These are phyloP conservation scores for Lactarius sp. DNA, from an alignment of 768 basidiomycete species.

Conservation along the genomic window DNA sequence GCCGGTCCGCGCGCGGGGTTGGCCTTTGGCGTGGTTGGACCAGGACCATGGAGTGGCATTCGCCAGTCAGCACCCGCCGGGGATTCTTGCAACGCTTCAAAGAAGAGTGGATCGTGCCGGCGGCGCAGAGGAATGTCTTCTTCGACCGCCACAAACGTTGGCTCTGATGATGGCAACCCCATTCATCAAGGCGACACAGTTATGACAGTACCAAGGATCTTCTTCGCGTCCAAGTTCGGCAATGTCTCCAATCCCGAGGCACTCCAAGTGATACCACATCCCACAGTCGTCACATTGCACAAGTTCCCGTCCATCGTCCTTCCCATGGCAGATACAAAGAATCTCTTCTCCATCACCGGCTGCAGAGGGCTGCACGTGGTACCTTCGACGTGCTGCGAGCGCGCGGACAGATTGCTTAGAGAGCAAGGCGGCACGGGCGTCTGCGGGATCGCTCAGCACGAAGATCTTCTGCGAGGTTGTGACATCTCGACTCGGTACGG, in stretches of 20 bases:
- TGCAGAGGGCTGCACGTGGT: slow-evolving; percentile 32
- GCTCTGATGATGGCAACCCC: slow-evolving; percentile 41
- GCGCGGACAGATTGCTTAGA: slow-evolving; percentile 67
- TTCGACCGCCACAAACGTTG: slow-evolving; percentile 66
- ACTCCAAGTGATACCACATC: slow-evolving; percentile 78
- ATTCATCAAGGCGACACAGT: slow-evolving; percentile 42
- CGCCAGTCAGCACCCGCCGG: slow-evolving; percentile 38
- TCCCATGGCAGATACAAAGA: slow-evolving; percentile 61
- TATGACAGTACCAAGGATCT: slow-evolving; percentile 72
- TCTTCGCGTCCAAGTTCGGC: slow-evolving; percentile 68
- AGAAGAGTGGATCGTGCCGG: slow-evolving; percentile 54
- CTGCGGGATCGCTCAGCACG: slow-evolving; percentile 65
- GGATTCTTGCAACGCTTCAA: slow-evolving; percentile 48
- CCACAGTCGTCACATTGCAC: slow-evolving; percentile 81
- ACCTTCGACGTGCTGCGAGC: slow-evolving; percentile 47
- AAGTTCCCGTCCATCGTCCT: slow-evolving; percentile 66
- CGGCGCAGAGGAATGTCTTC: slow-evolving; percentile 39
- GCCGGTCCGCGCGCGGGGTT: slow-evolving; percentile 10
- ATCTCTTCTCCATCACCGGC: slow-evolving; percentile 46
- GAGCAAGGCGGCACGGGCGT: slow-evolving; percentile 67
- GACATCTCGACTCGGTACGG: slow-evolving; percentile 39
- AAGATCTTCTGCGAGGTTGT: slow-evolving; percentile 33
- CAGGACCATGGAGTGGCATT: slow-evolving; percentile 39
- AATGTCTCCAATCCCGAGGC: slow-evolving; percentile 65
- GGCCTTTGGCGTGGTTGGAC: slow-evolving; percentile 45